Evolutionary conservation across 768 basidiomycete species (phyloP).

Genomic region (Lanmaoa rubissima): DNA sequence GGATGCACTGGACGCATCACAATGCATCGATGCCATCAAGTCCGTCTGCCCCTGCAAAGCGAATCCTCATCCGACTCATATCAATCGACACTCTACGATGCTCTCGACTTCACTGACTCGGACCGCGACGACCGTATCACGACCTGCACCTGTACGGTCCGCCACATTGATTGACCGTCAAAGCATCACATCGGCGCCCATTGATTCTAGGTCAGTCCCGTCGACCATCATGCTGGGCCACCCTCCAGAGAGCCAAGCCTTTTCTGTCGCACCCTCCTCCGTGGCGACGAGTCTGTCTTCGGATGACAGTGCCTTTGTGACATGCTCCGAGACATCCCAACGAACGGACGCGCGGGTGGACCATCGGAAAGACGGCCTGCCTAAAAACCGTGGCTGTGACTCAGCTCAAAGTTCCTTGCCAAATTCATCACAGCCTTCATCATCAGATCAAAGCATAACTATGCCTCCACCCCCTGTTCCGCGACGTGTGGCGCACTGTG

Average conservation of each 20-base stretch:
- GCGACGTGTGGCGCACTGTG: conserved; percentile 9
- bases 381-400: conserved; percentile 5
- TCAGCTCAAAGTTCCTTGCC: conserved; percentile 25
- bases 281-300: conserved; percentile 19
- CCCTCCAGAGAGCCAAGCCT: background rate
- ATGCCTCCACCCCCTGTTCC: conserved; percentile 35
- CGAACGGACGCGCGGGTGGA: conserved; percentile 1
- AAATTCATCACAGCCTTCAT: conserved; percentile 33
- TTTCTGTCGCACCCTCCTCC: conserved; percentile 8
- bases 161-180: conserved; percentile 1
- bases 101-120: conserved; percentile 15
- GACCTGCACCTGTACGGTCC: background rate
- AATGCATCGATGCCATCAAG: conserved; percentile 62
- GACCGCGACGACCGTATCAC: conserved; percentile 10
- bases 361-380: background rate
- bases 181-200: background rate
- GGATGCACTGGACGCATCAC: conserved; percentile 44
- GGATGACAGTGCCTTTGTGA: conserved; percentile 27
- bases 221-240: background rate
- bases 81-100: conserved; percentile 18
- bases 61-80: conserved; percentile 38
- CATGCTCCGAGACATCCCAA: conserved; percentile 27
- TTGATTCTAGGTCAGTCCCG: conserved; percentile 1
- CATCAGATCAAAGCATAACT: conserved; percentile 22
- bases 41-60: conserved; percentile 74